These are phyloP conservation scores for Leccinum disarticulatum DNA, from an alignment of 768 basidiomycete species.

Conservation along the genomic window DNA sequence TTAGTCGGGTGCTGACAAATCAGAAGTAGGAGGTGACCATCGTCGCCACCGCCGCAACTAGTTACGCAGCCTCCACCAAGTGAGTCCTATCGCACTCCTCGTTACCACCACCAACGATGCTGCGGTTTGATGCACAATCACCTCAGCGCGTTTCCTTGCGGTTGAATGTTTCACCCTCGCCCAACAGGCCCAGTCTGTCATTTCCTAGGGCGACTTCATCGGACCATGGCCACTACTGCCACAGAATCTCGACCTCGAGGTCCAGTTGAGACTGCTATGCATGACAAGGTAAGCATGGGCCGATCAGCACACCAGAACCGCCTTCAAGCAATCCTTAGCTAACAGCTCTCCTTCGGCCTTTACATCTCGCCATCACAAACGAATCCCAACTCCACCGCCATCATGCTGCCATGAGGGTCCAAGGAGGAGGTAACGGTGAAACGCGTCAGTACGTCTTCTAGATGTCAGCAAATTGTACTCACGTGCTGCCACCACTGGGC, in stretches of 20 bases:
- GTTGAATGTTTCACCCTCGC: constrained; percentile 28
- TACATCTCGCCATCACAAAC: constrained; percentile 66
- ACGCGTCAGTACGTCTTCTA: constrained; percentile 61
- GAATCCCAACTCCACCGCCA: constrained; percentile 86
- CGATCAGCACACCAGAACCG: constrained; percentile 26
- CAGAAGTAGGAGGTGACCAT: not conserved
- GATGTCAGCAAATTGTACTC: constrained; percentile 15
- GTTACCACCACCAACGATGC: constrained; percentile 12
- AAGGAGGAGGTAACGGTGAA: constrained; percentile 68
- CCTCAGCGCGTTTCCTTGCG: constrained; percentile 10
- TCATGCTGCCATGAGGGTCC: constrained; percentile 76
- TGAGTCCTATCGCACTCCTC: constrained; percentile 6
- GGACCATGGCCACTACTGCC: constrained; percentile 32
- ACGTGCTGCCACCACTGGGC: constrained; percentile 22
- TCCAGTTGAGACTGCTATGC: constrained; percentile 59
- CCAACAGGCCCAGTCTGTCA: constrained; percentile 21
- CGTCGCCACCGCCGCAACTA: constrained; percentile 1
- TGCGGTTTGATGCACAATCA: constrained; percentile 23
- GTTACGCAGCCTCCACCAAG: constrained; percentile 6
- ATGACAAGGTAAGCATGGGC: constrained; percentile 47
- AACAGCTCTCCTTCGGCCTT: constrained; percentile 57
- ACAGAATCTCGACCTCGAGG: constrained; percentile 36
- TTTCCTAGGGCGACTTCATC: constrained; percentile 20
- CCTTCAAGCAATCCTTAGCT: constrained; percentile 47
- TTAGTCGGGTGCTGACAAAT: constrained; percentile 17